Base-by-base conservation (phyloP, 805 yeast species). In the Ogataea nitratoaversa region DNA sequence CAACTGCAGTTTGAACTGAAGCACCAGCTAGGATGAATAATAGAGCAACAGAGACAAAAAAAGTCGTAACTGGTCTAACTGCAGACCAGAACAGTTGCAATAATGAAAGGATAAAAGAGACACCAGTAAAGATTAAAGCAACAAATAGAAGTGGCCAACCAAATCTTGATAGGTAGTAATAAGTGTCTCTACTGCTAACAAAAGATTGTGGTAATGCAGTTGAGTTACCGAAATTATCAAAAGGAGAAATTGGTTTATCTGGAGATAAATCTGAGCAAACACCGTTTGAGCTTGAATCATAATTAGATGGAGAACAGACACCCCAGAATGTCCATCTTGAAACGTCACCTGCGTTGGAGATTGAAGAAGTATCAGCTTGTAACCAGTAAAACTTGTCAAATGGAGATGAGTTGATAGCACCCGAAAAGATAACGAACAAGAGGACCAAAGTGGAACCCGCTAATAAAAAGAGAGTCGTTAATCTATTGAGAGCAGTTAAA, bases 311-410 rank as follows among this genome's bases (percentile, higher is more conserved):
- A 36, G 67, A 67, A 60, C 87, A 80, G 34, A 82, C 72, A 50
- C 91, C 90, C 91, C 91, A 84, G 67, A 78, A 83, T 2, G 90
- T 82, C 90, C 90, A 84, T 53, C 85, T 78, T n/a, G 87, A 67
- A 36, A 67, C 53, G 28, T 59, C 60, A 33, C 64, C 54, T 23
- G 57, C 57, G 18, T 68, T 82, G 32, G 68, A 59, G 3, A 82
- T 77, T 34, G 57, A 58, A 2, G 78, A 63, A 36, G 91, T 84
- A 55, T 83, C 82, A 36, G 81, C 90, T 59, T 75, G 67, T 28
- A 84, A 56, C 87, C 88, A 81, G 63, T 79, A 84, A 53, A 84
- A 82, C 24, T 63, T 65, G 61, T 81, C 68, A 50, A 84, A 69
- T 20, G 90, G 88, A 67, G 62, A 74, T 46, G 67, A 60, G 47